Evolutionary conservation across 805 yeast genomes (phyloP).

Genomic region (Saccharomycopsis sp.): DNA sequence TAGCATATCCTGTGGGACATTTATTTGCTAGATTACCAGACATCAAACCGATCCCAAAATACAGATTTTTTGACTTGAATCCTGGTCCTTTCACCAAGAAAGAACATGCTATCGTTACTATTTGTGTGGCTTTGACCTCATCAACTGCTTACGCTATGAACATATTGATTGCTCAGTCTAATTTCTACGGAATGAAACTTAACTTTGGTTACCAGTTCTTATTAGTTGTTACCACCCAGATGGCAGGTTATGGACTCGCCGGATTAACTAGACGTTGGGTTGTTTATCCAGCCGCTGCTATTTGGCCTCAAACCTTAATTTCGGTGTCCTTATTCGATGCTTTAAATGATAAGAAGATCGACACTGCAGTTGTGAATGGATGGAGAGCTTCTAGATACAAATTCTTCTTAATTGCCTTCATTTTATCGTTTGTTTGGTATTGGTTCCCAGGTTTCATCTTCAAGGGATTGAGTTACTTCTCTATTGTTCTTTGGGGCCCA

Average conservation of each 20-base stretch:
- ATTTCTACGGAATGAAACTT: constrained; percentile 38
- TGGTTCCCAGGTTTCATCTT: constrained; percentile 60
- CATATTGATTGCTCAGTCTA: constrained; percentile 44
- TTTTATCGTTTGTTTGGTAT: constrained; percentile 40
- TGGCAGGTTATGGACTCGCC: constrained; percentile 61
- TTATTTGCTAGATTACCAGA: constrained; percentile 34
- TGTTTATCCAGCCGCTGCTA: constrained; percentile 57
- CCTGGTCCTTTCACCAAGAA: constrained; percentile 48
- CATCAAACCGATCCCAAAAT: constrained; percentile 28
- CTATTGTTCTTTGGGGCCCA: constrained; percentile 29
- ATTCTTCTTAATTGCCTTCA: constrained; percentile 40
- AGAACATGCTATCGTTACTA: constrained; percentile 53
- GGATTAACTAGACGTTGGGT: constrained; percentile 54
- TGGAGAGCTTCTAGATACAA: constrained; percentile 51
- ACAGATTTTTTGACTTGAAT: constrained; percentile 34
- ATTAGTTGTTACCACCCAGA: constrained; percentile 49
- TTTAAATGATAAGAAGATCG: constrained; percentile 35
- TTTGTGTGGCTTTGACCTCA: constrained; percentile 43
- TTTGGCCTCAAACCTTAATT: constrained; percentile 67
- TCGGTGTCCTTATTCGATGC: constrained; percentile 49
- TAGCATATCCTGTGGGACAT: constrained; percentile 55
- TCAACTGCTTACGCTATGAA: constrained; percentile 55
- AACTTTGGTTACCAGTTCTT: constrained; percentile 51
- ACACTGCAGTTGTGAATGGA: constrained; percentile 43
- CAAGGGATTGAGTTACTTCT: constrained; percentile 54